Evolutionary conservation across 1,139 yeast species (phyloP).

Genomic region (Kodamaea suecica): DNA sequence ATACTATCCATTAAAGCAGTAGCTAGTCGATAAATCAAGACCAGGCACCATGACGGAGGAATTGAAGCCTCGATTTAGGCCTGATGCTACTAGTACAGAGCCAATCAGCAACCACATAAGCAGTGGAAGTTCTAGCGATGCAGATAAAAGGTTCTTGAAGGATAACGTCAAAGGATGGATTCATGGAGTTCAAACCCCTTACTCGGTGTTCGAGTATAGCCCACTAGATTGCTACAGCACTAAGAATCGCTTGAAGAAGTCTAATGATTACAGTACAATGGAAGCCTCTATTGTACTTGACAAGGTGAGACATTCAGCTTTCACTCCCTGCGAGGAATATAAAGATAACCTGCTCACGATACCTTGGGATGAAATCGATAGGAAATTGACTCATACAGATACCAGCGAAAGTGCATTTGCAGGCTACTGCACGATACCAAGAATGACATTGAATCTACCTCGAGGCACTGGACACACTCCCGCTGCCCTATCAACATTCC

Average conservation of each 20-base stretch:
- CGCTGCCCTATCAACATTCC: not conserved
- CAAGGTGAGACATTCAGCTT: slow-evolving; percentile 20
- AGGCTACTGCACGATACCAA: slow-evolving; percentile 32
- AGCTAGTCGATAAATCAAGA: too few species aligned
- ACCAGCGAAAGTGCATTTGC: slow-evolving; percentile 25
- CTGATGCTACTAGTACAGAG: too few species aligned
- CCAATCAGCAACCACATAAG: too few species aligned
- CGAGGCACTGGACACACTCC: slow-evolving; percentile 1
- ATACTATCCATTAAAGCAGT: too few species aligned
- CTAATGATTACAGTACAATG: slow-evolving; percentile 22
- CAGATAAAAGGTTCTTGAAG: slow-evolving; percentile 4
- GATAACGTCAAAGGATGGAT: slow-evolving; percentile 20
- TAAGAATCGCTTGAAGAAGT: slow-evolving; percentile 17
- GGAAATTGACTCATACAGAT: slow-evolving; percentile 14
- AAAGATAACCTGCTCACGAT: not conserved
- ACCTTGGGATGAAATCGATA: slow-evolving; percentile 5
- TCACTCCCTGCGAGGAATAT: not conserved
- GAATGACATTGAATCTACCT: slow-evolving; percentile 26
- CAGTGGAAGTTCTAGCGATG: too few species aligned
- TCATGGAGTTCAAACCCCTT: slow-evolving; percentile 31
- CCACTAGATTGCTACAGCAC: slow-evolving; percentile 15
- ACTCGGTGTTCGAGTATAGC: slow-evolving; percentile 26
- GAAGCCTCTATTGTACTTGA: slow-evolving; percentile 27
- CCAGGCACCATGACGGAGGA: too few species aligned
- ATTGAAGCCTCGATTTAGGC: too few species aligned